Base-by-base conservation (phyloP, 768 basidiomycete genomes). In the Stropharia rugosoannulata region DNA sequence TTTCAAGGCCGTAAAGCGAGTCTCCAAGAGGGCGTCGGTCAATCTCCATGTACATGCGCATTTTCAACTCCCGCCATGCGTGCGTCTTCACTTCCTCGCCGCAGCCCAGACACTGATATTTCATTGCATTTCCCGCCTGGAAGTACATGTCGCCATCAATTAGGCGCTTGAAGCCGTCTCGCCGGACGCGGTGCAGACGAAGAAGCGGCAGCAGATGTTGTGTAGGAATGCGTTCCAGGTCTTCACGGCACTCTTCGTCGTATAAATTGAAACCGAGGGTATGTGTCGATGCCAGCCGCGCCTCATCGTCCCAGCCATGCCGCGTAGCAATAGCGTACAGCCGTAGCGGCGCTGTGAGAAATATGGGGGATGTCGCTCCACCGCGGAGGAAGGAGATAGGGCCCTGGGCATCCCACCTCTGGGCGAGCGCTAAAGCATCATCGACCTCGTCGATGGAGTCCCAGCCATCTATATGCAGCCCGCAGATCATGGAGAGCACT, bases 331-430 rank as follows among this genome's bases (percentile, higher is more conserved):
- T 67, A 2, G 70, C 76, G 54, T 81, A 82, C 9, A 81, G 67
- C 16, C 78, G 74, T n/a, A 82, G 59, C 1, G 81, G 79, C 11
- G 76, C 68, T 5, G 64, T 61, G n/a, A 76, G 72, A 58, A 80
- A 77, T 10, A 71, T 54, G 5, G 77, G 75, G 1, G 78, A 67
- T 6, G 73, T 73, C 49, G 79, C 69, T 10, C 72, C 70, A 6
- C 73, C 63, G 4, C 80, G 77, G 13, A 80, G 65, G 56, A 75
- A 55, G 29, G 76, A 76, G 5, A 79, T 60, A 2, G 77, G 76
- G 7, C 77, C 77, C 5, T 73, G 72, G 16, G 78, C 69, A 38
- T 79, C 75, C 73, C 78, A 80, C 55, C 73, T 73, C 59, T 79
- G 75, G 6, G 76, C 76, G 11, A 79, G 75, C 12, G 68, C 55